Conservation (phyloP, 495 filamentous ascomycete genomes). For the Aspergillus hancockii region DNA sequence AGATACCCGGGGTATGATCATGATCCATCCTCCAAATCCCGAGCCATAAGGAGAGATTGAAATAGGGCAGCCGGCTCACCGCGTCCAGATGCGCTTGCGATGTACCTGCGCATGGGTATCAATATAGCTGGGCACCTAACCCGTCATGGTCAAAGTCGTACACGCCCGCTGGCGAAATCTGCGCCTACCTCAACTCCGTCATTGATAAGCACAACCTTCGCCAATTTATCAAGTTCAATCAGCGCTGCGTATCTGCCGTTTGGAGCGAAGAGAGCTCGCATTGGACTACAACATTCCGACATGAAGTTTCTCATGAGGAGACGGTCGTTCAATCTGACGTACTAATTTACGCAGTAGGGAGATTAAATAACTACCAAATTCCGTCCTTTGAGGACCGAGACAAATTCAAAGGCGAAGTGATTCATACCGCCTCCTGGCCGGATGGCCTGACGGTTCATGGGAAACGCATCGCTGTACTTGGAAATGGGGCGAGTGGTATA, state of each 20-base stretch:
- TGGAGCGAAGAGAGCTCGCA: constrained; percentile 11
- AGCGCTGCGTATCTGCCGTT: background rate
- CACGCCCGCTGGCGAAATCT: constrained; percentile 16
- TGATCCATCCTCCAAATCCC: background rate
- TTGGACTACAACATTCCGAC: constrained; percentile 5
- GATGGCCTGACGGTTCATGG: constrained; percentile 4
- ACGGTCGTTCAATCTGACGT: constrained; percentile 8
- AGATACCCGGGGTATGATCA: constrained; percentile 1
- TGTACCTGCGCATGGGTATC: constrained; percentile 20
- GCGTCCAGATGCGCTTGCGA: constrained; percentile 18
- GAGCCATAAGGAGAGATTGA: background rate
- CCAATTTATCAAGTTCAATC: constrained; percentile 9
- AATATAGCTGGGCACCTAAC: constrained; percentile 20
- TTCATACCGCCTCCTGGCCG: constrained; percentile 24
- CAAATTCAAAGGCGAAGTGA: constrained; percentile 4
- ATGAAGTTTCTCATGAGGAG: background rate
- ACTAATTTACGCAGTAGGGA: constrained; percentile 16
- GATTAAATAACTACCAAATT: constrained; percentile 17
- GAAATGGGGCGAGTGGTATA: constrained; percentile 23
- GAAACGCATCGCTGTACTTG: constrained; percentile 21
- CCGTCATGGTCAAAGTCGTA: constrained; percentile 20
- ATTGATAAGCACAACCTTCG: constrained; percentile 9
- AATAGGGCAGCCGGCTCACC: background rate
- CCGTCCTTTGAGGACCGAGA: constrained; percentile 10
- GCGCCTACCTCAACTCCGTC: constrained; percentile 13